Evolutionary conservation across 2,329 filamentous ascomycete species (phyloP).

Genomic region (Karstenula rhodostoma): DNA sequence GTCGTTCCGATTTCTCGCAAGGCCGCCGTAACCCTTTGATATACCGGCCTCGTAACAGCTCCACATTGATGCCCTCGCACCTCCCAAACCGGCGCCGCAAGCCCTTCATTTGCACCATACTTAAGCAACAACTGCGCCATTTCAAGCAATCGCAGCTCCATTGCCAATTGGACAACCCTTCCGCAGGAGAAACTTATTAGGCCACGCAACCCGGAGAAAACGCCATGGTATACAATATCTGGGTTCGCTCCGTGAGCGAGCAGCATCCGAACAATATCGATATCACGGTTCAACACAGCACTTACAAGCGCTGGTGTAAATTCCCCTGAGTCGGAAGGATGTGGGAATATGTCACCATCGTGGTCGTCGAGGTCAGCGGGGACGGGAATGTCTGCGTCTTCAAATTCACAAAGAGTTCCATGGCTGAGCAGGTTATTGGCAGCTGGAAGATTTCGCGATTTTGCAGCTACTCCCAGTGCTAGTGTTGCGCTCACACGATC

Average conservation of each 20-base stretch:
- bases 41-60: constrained; percentile 1
- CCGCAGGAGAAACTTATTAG: background rate
- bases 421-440: constrained; percentile 15
- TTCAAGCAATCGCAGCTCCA: constrained; percentile 1
- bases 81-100: constrained; percentile 10
- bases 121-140: constrained; percentile 8
- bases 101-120: constrained; percentile 3
- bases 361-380: constrained; percentile 6
- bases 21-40: constrained; percentile 1
- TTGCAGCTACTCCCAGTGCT: background rate
- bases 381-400: constrained; percentile 2
- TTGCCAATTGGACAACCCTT: constrained; percentile 4
- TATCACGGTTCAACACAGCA: constrained; percentile 7
- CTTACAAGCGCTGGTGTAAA: constrained; percentile 6
- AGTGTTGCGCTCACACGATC: constrained; percentile 5
- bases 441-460: constrained; percentile 11
- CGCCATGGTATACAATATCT: constrained; percentile 6
- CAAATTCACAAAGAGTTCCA: constrained; percentile 14
- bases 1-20: too few species aligned
- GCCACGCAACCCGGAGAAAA: background rate
- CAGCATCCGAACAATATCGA: constrained; percentile 9
- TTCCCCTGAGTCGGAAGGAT: constrained; percentile 4
- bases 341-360: constrained; percentile 5
- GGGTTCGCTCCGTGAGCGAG: constrained; percentile 10
- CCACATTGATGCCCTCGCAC: constrained; percentile 4